These are phyloP conservation scores for Tubosaeta brunneosetosa DNA, from an alignment of 768 basidiomycete species.

Conservation along the genomic window DNA sequence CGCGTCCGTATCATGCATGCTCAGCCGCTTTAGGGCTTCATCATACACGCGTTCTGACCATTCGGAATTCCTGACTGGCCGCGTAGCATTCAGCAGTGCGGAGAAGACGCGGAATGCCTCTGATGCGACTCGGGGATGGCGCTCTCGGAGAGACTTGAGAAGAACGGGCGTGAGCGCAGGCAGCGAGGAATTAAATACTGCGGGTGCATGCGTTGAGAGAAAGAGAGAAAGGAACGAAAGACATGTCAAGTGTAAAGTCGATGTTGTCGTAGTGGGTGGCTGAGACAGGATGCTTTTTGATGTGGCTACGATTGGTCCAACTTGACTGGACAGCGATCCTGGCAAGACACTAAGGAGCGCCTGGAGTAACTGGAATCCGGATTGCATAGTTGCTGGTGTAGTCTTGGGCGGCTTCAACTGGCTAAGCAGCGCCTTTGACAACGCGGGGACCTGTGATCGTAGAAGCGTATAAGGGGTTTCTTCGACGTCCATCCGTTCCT, in stretches of 20 bases:
- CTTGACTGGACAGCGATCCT: slow-evolving; percentile 73
- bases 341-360: slow-evolving; percentile 75
- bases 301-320: slow-evolving; percentile 57
- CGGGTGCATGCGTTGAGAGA: slow-evolving; percentile 61
- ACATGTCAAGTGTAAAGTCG: slow-evolving; percentile 77
- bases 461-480: slow-evolving; percentile 72
- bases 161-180: slow-evolving; percentile 67
- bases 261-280: slow-evolving; percentile 68
- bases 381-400: slow-evolving; percentile 69
- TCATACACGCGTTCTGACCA: slow-evolving; percentile 75
- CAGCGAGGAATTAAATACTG: slow-evolving; percentile 58
- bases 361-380: slow-evolving; percentile 77
- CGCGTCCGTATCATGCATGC: slow-evolving; percentile 81
- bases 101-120: slow-evolving; percentile 88
- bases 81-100: slow-evolving; percentile 68
- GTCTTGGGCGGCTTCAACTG: slow-evolving; percentile 85
- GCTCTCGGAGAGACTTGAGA: slow-evolving; percentile 69
- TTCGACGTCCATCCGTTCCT: slow-evolving; percentile 67
- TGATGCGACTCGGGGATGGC: slow-evolving; percentile 83
- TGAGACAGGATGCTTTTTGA: slow-evolving; percentile 63
- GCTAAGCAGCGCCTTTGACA: slow-evolving; percentile 78
- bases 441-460: slow-evolving; percentile 65
- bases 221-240: slow-evolving; percentile 83
- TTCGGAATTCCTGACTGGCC: slow-evolving; percentile 58
- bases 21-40: slow-evolving; percentile 66